Base-by-base conservation (phyloP, 2,329 filamentous ascomycete species). In the Colletotrichum tamarilloi region DNA sequence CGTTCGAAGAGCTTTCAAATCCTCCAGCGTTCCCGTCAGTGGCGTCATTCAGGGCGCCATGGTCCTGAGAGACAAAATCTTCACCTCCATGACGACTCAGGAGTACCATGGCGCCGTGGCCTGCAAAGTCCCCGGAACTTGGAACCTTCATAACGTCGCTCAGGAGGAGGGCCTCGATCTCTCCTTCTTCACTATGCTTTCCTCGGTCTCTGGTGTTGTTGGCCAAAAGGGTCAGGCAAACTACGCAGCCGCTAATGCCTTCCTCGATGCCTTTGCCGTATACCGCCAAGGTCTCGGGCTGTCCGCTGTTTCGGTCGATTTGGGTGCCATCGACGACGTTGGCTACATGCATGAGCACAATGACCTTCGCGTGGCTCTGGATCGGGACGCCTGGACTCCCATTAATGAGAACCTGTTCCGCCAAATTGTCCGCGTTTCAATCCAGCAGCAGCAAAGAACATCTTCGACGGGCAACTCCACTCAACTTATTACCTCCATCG, bases 51-150 rank as follows among this genome's bases (percentile, higher is more conserved):
- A 82, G 56, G 79, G 76, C 5, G 79, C 80, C 1, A 80, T 82
- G 80, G 77, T 81, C 1, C 73, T 82, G 0, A 74, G 72, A 35
- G 77, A 42, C 49, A 76, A 74, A 78, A 81, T 55, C 74, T 78
- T 68, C 24, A 75, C 77, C 49, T 74, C 60, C n/a, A 84, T 84
- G 82, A 80, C 76, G 1, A 28, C 77, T 28, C 65, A 77, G 1
- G 77, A 82, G 1, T 85, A 79, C 77, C 76, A 77, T 30, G 65
- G 66, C 0, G 78, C 79, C 5, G 62, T 82, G 19, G 30, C 69
- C 1, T 77, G 78, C 66, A 87, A 86, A 75, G 77, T 84, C 2
- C 52, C 76, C 8, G 83, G 82, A 7, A 83, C 83, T 71, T 82
- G 78, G 79, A 85, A 85, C 66, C 78, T 86, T 0, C 82, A 86